Base-by-base conservation (phyloP, 2,329 filamentous ascomycete genomes). In the Xylariaceae sp. region DNA sequence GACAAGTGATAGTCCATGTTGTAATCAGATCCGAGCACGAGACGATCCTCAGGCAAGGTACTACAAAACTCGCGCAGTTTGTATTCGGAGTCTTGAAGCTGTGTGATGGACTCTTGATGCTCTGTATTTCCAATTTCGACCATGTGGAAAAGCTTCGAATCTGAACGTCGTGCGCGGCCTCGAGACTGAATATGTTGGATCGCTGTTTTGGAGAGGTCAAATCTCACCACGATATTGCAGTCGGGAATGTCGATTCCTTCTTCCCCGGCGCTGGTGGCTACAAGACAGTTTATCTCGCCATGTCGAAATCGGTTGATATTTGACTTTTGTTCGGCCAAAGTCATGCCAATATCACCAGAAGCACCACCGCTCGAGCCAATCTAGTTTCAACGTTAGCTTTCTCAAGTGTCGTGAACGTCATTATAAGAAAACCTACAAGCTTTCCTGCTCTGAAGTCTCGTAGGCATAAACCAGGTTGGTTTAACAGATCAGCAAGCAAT, bases 111-210 rank as follows among this genome's bases (percentile, higher is more conserved):
- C 36, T 77, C 70, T 1, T 67, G 60, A 45, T 96, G 88, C 0
- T 74, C 72, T 12, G 68, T 58, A 61, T 96, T 96, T 7, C 79
- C 80, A 1, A 70, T 65, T 65, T 97, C 92, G 2, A 90, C 67
- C 88, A 99, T 92, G 63, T 89, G 89, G 33, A 92, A 80, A 67
- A 93, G 97, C 57, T 81, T 84, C 0, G 94, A 97, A 49, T 87
- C 80, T 1, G 73, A 69, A 62, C 90, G 88, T 38, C 94, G 82
- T 12, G 94, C 94, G 48, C 94, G 83, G 0, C 94, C 94, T 56
- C 90, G 83, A 13, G 92, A 97, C 68, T 99, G 94, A 17, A 97
- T 86, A 66, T 97, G 97, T 64, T 96, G 89, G 47, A 97, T 97
- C 69, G 96, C 84, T 0, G 93, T 97, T 11, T 80, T 78, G 70